Base-by-base conservation (phyloP, 2,329 filamentous ascomycete genomes). In the Diaporthe sp. region DNA sequence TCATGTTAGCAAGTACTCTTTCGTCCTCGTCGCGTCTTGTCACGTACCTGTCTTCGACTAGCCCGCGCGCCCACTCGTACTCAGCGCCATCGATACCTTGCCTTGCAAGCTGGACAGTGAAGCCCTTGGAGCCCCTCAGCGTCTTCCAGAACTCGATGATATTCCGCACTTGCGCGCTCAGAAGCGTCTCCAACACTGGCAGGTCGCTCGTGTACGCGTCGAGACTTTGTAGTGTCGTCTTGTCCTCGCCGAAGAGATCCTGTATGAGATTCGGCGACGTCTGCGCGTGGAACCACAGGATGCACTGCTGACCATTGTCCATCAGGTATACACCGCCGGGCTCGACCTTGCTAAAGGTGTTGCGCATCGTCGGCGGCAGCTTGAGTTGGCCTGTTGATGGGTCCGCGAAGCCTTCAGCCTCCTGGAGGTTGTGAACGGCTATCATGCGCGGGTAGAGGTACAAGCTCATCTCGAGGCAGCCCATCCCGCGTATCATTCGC, bases 401-500 rank as follows among this genome's bases (percentile, higher is more conserved):
- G 81, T 98, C 96, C n/a, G 96, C 92, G 83, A 98, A 99, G 13
- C 97, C 96, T 80, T 98, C 96, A 78, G 94, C 92, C 0, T 94
- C 92, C 72, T 94, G 91, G 75, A 99, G 91, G 82, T 96, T 97
- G 87, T 99, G 97, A 68, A 99, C 86, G 6, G 97, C 92, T 76
- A 98, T 93, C 85, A 99, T 97, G 73, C 95, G 93, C 28, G 97
- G 97, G 84, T 99, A 99, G 67, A 99, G 92, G 83, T 98, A 98
- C 49, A 98, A 87, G 37, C 94, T 95, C 58, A 98, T 88, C 83
- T 98, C 97, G 28, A 93, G 89, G 31, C 94, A 91, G 44, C 96
- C 95, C 91, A 98, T 97, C 20, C 93, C 93, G 75, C 94, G 94
- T 77, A 99, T 90, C 90, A 98, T 93, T 71, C 96, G 92, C 88